A percentile compares a stretch with the other conserved stretches of the same genome.
phyloP scores from a whole-genome alignment of 1,284 basidiomycete species.

The Puccinia novopanici region DNA sequence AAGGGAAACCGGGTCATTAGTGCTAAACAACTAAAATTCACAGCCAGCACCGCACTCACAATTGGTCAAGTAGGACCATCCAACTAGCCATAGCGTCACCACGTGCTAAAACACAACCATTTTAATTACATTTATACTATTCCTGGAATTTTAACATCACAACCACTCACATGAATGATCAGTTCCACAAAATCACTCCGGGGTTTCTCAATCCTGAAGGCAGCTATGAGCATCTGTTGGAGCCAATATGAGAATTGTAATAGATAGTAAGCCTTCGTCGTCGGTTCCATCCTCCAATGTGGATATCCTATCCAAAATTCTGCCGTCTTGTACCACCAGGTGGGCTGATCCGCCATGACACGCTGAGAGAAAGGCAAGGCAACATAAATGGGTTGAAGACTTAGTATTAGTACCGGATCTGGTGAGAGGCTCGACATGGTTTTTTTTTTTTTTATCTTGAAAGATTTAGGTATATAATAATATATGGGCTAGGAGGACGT shows the following conservation, averaged over 20 bases:
- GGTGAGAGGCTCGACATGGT: slow-evolving; percentile 35
- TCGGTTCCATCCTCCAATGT: slow-evolving; percentile 72
- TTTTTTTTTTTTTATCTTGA: no score
- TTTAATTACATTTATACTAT: not conserved
- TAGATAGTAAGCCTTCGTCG: slow-evolving; percentile 89
- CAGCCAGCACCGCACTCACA: not conserved
- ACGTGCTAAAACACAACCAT: slow-evolving; percentile 68
- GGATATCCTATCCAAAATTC: slow-evolving; percentile 59
- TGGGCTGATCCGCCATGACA: slow-evolving; percentile 83
- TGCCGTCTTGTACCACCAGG: slow-evolving; percentile 61
- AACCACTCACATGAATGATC: slow-evolving; percentile 64
- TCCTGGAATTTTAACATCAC: not conserved
- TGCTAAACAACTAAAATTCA: slow-evolving; percentile 18
- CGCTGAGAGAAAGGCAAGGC: slow-evolving; percentile 61
- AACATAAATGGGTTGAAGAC: not conserved
- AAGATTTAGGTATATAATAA: no score
- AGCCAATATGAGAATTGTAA: slow-evolving; percentile 79
- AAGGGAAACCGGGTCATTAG: not conserved
- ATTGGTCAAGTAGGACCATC: slow-evolving; percentile 62
- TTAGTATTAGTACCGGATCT: slow-evolving; percentile 12
- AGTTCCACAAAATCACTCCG: slow-evolving; percentile 88
- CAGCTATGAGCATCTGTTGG: slow-evolving; percentile 85
- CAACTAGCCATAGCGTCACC: slow-evolving; percentile 92
- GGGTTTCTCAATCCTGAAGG: slow-evolving; percentile 85
- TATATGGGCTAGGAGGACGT: slow-evolving; percentile 58